These are phyloP conservation scores for Phytophthora syringae DNA, from an alignment of 352 stramenopile species.

Conservation along the genomic window DNA sequence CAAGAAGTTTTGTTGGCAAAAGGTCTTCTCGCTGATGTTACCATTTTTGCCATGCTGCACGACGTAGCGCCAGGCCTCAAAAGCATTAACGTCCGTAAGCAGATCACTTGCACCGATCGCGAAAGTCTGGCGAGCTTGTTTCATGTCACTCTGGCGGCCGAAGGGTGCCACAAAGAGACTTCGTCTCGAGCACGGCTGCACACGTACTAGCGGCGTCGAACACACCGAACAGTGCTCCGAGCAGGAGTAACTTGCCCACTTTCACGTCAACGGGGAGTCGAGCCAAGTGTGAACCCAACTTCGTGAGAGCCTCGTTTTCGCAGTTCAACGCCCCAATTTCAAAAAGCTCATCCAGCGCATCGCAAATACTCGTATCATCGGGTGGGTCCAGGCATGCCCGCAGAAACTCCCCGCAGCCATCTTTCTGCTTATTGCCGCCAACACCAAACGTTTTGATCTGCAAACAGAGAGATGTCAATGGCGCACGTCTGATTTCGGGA, in stretches of 20 bases:
- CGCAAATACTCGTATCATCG: constrained; percentile 81
- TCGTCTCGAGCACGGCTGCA: constrained; percentile 78
- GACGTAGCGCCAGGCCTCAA: constrained; percentile 64
- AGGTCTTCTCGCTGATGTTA: constrained; percentile 51
- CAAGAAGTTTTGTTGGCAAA: constrained; percentile 76
- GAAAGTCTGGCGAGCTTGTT: constrained; percentile 65
- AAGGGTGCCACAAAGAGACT: constrained; percentile 87
- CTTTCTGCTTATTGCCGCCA: constrained; percentile 48
- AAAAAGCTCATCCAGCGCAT: constrained; percentile 91
- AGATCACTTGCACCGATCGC: constrained; percentile 68
- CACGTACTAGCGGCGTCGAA: constrained; percentile 73
- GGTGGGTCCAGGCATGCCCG: constrained; percentile 93
- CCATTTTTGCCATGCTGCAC: constrained; percentile 21
- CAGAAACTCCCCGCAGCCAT: constrained; percentile 84
- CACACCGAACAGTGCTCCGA: constrained; percentile 94
- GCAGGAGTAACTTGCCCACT: constrained; percentile 97
- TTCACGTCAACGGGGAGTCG: constrained; percentile 96
- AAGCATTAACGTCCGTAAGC: constrained; percentile 82
- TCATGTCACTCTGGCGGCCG: constrained; percentile 72
- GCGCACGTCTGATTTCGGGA: constrained; percentile 96
- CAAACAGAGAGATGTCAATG: constrained; percentile 95
- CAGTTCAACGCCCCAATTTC: constrained; percentile 87
- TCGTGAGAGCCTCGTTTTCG: constrained; percentile 86
- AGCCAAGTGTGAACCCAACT: constrained; percentile 93
- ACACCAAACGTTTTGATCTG: constrained; percentile 93